Evolutionary conservation across 495 filamentous ascomycete genomes (phyloP).

Genomic region (Aspergillus nidulans): DNA sequence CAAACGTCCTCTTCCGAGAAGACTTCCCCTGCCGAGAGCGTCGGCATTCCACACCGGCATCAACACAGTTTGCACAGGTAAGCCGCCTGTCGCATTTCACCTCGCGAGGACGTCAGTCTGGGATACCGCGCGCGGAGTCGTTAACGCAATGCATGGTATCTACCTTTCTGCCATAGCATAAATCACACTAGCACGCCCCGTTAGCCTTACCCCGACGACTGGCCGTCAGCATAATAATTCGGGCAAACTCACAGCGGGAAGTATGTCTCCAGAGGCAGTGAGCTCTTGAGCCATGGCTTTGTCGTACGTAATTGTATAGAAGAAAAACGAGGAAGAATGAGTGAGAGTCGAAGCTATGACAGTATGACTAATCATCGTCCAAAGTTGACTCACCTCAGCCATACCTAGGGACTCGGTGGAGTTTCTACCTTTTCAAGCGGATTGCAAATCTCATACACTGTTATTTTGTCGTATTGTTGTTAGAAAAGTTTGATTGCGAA

Average conservation of each 20-base stretch:
- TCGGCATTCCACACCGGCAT: constrained; percentile 21
- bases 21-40: constrained; percentile 15
- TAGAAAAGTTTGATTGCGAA: too few relatives aligned
- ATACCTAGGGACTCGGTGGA: too few relatives aligned
- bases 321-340: too few relatives aligned
- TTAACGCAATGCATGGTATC: background rate
- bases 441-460: too few relatives aligned
- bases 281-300: background rate
- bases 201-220: background rate
- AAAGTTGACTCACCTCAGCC: too few relatives aligned
- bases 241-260: background rate
- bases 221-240: background rate
- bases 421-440: too few relatives aligned
- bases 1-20: background rate
- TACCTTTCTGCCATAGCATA: constrained; percentile 27
- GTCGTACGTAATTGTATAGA: too few relatives aligned
- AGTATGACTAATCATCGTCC: too few relatives aligned
- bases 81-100: constrained; percentile 23
- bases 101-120: background rate
- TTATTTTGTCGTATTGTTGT: too few relatives aligned
- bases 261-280: background rate
- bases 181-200: constrained; percentile 19
- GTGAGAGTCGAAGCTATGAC: too few relatives aligned
- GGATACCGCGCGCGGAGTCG: background rate
- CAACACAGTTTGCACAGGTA: constrained; percentile 24